Evolutionary conservation across 2,329 filamentous ascomycete species (phyloP).

Genomic region (Remersonia thermophila): DNA sequence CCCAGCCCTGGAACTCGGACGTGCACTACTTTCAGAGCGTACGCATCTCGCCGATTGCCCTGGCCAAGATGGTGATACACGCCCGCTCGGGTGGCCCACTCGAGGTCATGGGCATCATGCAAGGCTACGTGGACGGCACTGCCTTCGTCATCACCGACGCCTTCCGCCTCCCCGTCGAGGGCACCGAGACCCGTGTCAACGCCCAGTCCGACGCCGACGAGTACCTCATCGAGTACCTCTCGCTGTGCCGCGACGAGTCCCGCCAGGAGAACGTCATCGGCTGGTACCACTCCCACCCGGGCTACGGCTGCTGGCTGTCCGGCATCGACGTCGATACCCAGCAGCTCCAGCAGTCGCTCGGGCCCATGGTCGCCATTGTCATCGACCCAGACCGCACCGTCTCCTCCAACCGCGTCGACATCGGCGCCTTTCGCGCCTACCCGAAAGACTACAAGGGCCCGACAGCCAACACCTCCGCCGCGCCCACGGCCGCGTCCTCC

Average conservation of each 20-base stretch:
- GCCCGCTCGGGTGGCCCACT: constrained; percentile 85
- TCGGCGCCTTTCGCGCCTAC: constrained; percentile 90
- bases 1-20: constrained; percentile 65
- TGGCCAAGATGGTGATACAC: constrained; percentile 99
- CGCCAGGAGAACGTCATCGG: constrained; percentile 85
- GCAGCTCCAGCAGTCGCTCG: constrained; percentile 70
- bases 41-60: constrained; percentile 81
- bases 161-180: constrained; percentile 87
- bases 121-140: constrained; percentile 78
- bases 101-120: constrained; percentile 97
- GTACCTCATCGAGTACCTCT: constrained; percentile 83
- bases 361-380: constrained; percentile 90
- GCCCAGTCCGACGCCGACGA: constrained; percentile 93
- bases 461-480: neutral
- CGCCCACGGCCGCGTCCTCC: neutral
- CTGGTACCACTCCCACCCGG: constrained; percentile 97
- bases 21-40: constrained; percentile 86
- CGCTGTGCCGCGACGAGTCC: constrained; percentile 61
- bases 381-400: constrained; percentile 95
- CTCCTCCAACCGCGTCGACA: constrained; percentile 88
- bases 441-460: constrained; percentile 56
- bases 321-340: constrained; percentile 93
- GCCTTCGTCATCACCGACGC: constrained; percentile 88
- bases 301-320: constrained; percentile 95
- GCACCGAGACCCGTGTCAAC: constrained; percentile 96